These are phyloP conservation scores for Knoxia roxburghii DNA, from an alignment of 257 asterid genomes.

Conservation along the genomic window DNA sequence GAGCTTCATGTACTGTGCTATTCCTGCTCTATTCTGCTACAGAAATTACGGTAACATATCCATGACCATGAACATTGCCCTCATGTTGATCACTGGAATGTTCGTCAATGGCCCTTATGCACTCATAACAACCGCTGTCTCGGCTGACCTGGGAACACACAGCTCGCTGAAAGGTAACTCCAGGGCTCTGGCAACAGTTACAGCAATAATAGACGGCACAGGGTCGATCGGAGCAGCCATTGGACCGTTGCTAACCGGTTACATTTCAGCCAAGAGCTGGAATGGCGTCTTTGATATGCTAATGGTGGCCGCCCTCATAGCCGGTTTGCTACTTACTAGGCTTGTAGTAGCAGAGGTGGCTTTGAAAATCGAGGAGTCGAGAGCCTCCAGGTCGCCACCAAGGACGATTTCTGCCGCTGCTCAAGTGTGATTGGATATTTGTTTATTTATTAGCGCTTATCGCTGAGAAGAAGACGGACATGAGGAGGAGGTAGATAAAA, in stretches of 20 bases:
- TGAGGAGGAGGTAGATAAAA: constrained; percentile 16
- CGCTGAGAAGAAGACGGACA: constrained; percentile 5
- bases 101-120: constrained; percentile 96
- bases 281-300: constrained; percentile 82
- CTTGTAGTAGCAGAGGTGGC: constrained; percentile 86
- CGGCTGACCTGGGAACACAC: constrained; percentile 95
- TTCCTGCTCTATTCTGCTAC: constrained; percentile 85
- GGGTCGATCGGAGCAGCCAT: constrained; percentile 98
- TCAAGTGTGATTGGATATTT: too few species aligned
- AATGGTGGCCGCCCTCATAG: constrained; percentile 76
- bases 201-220: constrained; percentile 93
- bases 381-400: constrained; percentile 18
- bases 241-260: constrained; percentile 89
- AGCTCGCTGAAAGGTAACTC: constrained; percentile 83
- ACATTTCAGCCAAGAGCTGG: constrained; percentile 87
- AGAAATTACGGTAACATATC: constrained; percentile 76
- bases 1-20: constrained; percentile 92
- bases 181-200: constrained; percentile 85
- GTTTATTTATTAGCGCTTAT: too few species aligned
- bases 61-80: constrained; percentile 54
- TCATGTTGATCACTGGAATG: constrained; percentile 77
- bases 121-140: constrained; percentile 94
- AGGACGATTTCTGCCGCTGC: constrained; percentile 28
- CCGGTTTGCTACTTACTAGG: constrained; percentile 77
- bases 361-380: constrained; percentile 47